Evolutionary conservation across 2,329 filamentous ascomycete species (phyloP).

Genomic region (Fusarium neocosmosporiellum): DNA sequence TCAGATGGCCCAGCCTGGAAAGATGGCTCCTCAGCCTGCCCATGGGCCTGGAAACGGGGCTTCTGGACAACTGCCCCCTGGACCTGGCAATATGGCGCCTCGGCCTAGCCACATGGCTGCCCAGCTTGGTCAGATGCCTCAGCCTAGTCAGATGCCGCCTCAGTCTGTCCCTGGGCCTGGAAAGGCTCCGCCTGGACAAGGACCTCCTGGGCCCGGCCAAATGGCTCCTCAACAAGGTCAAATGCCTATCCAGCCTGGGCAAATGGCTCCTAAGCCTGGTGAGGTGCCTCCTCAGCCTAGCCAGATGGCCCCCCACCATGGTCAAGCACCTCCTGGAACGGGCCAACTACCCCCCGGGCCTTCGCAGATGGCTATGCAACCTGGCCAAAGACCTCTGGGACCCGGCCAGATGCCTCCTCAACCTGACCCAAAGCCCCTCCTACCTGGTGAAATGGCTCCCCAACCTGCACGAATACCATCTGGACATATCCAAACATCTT

Average conservation of each 20-base stretch:
- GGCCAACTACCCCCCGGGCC: constrained; percentile 1
- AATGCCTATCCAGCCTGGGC: constrained; percentile 4
- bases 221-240: background rate
- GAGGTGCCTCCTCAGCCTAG: background rate
- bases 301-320: background rate
- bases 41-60: background rate
- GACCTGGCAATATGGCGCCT: background rate
- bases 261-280: background rate
- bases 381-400: background rate
- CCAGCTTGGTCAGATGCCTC: background rate
- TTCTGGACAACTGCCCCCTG: constrained; percentile 1
- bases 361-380: background rate
- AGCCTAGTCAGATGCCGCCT: background rate
- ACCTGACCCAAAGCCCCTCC: background rate
- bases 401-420: background rate
- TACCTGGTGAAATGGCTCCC: background rate
- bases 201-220: background rate
- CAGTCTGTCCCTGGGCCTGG: background rate
- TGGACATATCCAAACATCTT: background rate
- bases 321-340: background rate
- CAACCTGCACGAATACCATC: constrained; percentile 8
- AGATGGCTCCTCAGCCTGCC: background rate
- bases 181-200: background rate
- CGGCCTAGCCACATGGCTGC: constrained; percentile 1
- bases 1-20: background rate